A percentile compares a stretch with the other conserved stretches of the same genome.
These are phyloP conservation scores for Penicillium taxi DNA, from an alignment of 495 filamentous ascomycete genomes.

Conservation along the genomic window DNA sequence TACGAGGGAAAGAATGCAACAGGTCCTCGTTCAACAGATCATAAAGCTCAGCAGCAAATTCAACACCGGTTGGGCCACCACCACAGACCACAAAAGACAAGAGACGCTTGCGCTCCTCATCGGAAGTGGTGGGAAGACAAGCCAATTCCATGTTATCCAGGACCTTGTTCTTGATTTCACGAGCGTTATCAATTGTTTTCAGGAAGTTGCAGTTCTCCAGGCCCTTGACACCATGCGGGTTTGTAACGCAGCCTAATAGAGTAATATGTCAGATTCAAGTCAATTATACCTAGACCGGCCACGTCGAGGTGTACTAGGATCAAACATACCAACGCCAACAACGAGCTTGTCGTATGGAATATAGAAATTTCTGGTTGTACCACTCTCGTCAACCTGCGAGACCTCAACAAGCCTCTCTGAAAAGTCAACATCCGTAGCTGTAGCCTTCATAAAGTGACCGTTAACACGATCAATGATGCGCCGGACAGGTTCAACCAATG, in stretches of 20 bases:
- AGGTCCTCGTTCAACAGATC: slow-evolving; percentile 97
- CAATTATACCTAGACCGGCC: background rate
- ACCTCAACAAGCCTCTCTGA: slow-evolving; percentile 86
- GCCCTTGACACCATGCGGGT: slow-evolving; percentile 92
- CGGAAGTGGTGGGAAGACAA: slow-evolving; percentile 85
- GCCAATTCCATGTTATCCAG: slow-evolving; percentile 86
- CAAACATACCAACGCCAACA: slow-evolving; percentile 65
- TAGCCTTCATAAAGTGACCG: slow-evolving; percentile 85
- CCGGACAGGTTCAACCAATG: slow-evolving; percentile 86
- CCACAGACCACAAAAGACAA: slow-evolving; percentile 93
- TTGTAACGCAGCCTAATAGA: slow-evolving; percentile 67
- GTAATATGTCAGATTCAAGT: slow-evolving; percentile 4
- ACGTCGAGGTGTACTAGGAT: background rate
- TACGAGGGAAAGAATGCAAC: slow-evolving; percentile 69
- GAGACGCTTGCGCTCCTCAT: slow-evolving; percentile 79
- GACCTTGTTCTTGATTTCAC: slow-evolving; percentile 80
- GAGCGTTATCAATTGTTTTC: slow-evolving; percentile 88
- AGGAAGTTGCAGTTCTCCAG: slow-evolving; percentile 91
- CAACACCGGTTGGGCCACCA: slow-evolving; percentile 93
- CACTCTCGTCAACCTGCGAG: slow-evolving; percentile 59
- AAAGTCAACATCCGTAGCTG: slow-evolving; percentile 82
- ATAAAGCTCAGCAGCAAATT: slow-evolving; percentile 93
- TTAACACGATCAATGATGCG: slow-evolving; percentile 66
- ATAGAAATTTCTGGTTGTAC: slow-evolving; percentile 74
- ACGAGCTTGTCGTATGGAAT: slow-evolving; percentile 98